Evolutionary conservation across 306 rosid species (phyloP).

Genomic region (Purshia tridentata): DNA sequence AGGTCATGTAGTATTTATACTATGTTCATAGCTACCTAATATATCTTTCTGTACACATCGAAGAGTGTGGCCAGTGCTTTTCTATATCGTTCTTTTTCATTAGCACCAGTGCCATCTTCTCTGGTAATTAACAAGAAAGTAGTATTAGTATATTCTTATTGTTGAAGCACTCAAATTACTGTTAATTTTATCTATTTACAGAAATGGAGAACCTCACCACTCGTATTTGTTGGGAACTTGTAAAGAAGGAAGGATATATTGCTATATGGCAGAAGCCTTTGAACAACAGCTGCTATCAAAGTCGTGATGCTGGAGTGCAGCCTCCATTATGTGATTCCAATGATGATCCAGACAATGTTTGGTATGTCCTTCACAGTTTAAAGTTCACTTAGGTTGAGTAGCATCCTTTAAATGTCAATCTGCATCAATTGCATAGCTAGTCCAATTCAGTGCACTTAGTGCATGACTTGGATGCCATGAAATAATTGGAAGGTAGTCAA

Average conservation of each 20-base stretch:
- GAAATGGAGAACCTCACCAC: slow-evolving; percentile 73
- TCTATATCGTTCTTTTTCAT: neutral
- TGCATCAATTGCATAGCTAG: neutral
- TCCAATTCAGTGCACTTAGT: neutral
- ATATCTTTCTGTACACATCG: slow-evolving; percentile 11
- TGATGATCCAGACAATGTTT: slow-evolving; percentile 81
- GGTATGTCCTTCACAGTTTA: slow-evolving; percentile 44
- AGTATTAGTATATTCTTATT: slow-evolving; percentile 9
- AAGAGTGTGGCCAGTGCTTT: neutral
- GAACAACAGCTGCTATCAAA: slow-evolving; percentile 74
- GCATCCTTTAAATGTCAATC: neutral
- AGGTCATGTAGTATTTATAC: slow-evolving; percentile 13
- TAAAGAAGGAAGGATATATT: slow-evolving; percentile 72
- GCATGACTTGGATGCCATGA: neutral
- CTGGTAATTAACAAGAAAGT: slow-evolving; percentile 15
- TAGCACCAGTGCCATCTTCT: neutral
- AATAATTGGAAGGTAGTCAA: neutral
- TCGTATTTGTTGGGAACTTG: slow-evolving; percentile 80
- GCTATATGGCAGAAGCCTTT: slow-evolving; percentile 87
- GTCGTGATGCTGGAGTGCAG: slow-evolving; percentile 46
- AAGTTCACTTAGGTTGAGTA: slow-evolving; percentile 8
- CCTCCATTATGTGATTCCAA: slow-evolving; percentile 71
- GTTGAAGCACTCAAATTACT: slow-evolving; percentile 12
- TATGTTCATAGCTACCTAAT: neutral
- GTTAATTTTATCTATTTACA: slow-evolving; percentile 34